phyloP scores from a whole-genome alignment of 2,329 filamentous ascomycete species.

The Clonostachys rhizophaga region DNA sequence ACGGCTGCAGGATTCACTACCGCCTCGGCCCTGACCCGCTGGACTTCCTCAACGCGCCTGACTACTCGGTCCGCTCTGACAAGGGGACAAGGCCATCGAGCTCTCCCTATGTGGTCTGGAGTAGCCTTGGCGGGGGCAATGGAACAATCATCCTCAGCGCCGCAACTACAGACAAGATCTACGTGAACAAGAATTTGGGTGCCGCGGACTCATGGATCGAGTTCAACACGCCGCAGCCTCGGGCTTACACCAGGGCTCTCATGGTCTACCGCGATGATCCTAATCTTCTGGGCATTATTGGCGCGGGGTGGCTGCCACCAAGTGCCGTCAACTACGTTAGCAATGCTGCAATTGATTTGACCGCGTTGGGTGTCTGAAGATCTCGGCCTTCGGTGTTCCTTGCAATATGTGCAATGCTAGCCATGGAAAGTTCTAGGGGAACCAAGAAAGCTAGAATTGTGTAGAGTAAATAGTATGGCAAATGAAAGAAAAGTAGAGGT shows the following conservation, averaged over 20 bases:
- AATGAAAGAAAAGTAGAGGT: too few species aligned
- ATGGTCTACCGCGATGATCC: conserved; percentile 25
- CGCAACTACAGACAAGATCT: conserved; percentile 26
- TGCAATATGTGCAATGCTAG: too few species aligned
- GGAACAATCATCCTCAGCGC: conserved; percentile 38
- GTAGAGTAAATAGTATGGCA: too few species aligned
- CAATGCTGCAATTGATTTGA: too few species aligned
- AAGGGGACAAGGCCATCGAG: conserved; percentile 21
- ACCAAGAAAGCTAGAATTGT: too few species aligned
- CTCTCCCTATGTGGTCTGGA: conserved; percentile 39
- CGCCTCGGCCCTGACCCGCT: conserved; percentile 30
- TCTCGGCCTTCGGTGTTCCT: too few species aligned
- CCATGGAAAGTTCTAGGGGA: too few species aligned
- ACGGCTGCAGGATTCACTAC: conserved; percentile 39
- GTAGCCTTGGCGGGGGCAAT: conserved; percentile 31
- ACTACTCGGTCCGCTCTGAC: conserved; percentile 21
- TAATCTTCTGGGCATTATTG: conserved; percentile 32
- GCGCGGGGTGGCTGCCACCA: conserved; percentile 37
- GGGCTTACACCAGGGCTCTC: conserved; percentile 29
- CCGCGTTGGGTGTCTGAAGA: too few species aligned
- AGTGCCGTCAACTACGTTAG: conserved; percentile 37
- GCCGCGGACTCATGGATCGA: conserved; percentile 27
- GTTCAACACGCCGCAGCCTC: conserved; percentile 23
- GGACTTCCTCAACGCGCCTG: conserved; percentile 23
- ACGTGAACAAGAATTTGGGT: conserved; percentile 33